Percentiles rank a stretch among this genome's conserved stretches.
Evolutionary conservation across 495 filamentous ascomycete genomes (phyloP).

Genomic region (Penicillium dipodomyicola): DNA sequence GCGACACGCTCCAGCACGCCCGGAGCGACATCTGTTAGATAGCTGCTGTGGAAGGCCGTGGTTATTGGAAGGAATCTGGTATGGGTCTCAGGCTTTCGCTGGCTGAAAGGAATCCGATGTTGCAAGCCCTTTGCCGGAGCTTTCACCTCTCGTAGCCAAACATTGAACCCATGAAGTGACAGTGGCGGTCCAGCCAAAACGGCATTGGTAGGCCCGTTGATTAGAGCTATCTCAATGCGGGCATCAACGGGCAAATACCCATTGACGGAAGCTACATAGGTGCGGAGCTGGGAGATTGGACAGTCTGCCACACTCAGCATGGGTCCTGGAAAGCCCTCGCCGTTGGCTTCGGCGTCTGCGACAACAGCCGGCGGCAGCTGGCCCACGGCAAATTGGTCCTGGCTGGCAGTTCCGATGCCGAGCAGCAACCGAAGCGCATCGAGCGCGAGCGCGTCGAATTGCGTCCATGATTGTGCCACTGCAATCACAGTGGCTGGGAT

Average conservation of each 20-base stretch:
- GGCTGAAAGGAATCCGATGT: slow-evolving; percentile 86
- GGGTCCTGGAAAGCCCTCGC: slow-evolving; percentile 21
- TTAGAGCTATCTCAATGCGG: slow-evolving; percentile 2
- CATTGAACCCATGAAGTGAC: slow-evolving; percentile 47
- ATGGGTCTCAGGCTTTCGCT: slow-evolving; percentile 91
- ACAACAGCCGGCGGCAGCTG: neutral
- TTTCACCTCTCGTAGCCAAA: slow-evolving; percentile 90
- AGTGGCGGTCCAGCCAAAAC: slow-evolving; percentile 32
- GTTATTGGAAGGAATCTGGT: slow-evolving; percentile 97
- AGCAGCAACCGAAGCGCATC: slow-evolving; percentile 18
- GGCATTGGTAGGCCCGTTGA: neutral
- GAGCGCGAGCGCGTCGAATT: slow-evolving; percentile 14
- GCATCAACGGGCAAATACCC: neutral
- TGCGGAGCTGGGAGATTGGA: slow-evolving; percentile 1
- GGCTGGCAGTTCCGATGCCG: slow-evolving; percentile 19
- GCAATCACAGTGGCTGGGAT: slow-evolving; percentile 24
- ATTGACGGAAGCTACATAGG: neutral
- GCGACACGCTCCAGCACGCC: slow-evolving; percentile 83
- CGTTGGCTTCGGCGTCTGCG: slow-evolving; percentile 22
- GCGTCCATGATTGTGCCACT: slow-evolving; percentile 18
- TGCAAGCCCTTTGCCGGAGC: slow-evolving; percentile 96
- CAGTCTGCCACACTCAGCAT: neutral
- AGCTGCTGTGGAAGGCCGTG: slow-evolving; percentile 94
- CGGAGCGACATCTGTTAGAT: slow-evolving; percentile 70
- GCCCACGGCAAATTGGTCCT: neutral